Evolutionary conservation across 2,329 filamentous ascomycete genomes (phyloP).

Genomic region (Penicillium concentricum): DNA sequence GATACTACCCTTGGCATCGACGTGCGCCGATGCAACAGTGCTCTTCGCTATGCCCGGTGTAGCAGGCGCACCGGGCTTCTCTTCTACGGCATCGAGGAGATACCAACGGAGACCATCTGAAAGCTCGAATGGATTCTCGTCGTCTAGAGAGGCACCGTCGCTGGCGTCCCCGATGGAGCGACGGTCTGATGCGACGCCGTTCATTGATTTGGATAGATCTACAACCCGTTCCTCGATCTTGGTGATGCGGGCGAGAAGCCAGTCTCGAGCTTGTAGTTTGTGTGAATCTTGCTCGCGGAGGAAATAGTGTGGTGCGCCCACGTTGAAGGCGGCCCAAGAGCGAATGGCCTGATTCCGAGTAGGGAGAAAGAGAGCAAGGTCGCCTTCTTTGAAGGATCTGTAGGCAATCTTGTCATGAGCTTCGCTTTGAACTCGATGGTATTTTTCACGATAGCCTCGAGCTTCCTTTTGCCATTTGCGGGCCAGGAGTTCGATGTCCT

Average conservation of each 20-base stretch:
- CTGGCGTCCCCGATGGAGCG: slow-evolving; percentile 50
- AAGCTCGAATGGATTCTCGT: slow-evolving; percentile 95
- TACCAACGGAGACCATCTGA: slow-evolving; percentile 96
- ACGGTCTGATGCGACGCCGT: slow-evolving; percentile 54
- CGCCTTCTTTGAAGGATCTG: slow-evolving; percentile 92
- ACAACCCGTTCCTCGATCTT: slow-evolving; percentile 92
- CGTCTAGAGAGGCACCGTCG: slow-evolving; percentile 64
- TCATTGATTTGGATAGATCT: slow-evolving; percentile 78
- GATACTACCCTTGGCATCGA: slow-evolving; percentile 75
- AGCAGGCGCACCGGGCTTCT: slow-evolving; percentile 87
- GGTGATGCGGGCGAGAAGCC: slow-evolving; percentile 91
- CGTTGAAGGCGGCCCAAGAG: slow-evolving; percentile 97
- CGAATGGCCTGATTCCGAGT: slow-evolving; percentile 92
- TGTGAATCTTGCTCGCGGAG: slow-evolving; percentile 89
- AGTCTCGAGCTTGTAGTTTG: slow-evolving; percentile 79
- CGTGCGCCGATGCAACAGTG: slow-evolving; percentile 82
- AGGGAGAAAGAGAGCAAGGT: slow-evolving; percentile 88
- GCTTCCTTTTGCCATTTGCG: slow-evolving; percentile 92
- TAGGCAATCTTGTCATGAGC: slow-evolving; percentile 96
- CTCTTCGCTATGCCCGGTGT: slow-evolving; percentile 89
- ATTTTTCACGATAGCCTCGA: slow-evolving; percentile 81
- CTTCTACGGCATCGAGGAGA: slow-evolving; percentile 86
- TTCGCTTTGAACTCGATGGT: slow-evolving; percentile 76
- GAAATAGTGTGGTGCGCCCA: slow-evolving; percentile 96
- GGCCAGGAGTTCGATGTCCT: slow-evolving; percentile 88